Conservation (phyloP, 1,139 yeast species). For the Candida sanyaensis region DNA sequence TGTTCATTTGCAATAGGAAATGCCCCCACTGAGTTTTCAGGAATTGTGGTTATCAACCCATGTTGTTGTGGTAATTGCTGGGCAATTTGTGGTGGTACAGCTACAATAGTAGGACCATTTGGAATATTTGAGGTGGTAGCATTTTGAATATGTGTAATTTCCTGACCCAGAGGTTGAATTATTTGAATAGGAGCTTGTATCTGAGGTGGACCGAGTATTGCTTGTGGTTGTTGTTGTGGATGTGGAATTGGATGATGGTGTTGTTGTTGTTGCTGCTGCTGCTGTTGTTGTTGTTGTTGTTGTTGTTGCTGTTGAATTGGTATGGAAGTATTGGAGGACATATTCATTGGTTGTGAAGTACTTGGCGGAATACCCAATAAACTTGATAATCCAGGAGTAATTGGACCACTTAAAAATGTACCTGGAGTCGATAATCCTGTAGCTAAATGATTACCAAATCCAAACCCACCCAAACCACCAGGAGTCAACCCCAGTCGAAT, state of each 20-base stretch:
- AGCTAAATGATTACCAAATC: slow-evolving; percentile 28
- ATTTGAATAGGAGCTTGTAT: background rate
- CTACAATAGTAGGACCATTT: background rate
- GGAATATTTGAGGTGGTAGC: background rate
- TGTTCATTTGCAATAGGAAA: background rate
- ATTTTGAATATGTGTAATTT: background rate
- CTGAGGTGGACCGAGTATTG: slow-evolving; percentile 1
- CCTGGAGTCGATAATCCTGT: slow-evolving; percentile 51
- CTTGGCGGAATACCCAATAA: slow-evolving; percentile 31
- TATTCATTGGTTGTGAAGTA: slow-evolving; percentile 1
- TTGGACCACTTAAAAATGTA: slow-evolving; percentile 41
- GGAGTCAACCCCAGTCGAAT: slow-evolving; percentile 67
- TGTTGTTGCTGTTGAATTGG: slow-evolving; percentile 8
- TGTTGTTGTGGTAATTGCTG: slow-evolving; percentile 1
- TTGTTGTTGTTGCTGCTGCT: no score
- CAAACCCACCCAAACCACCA: slow-evolving; percentile 34
- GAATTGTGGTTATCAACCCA: slow-evolving; percentile 1
- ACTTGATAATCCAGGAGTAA: slow-evolving; percentile 50
- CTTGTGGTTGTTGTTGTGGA: slow-evolving; percentile 9
- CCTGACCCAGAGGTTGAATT: background rate
- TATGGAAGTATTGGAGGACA: background rate
- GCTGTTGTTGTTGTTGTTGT: slow-evolving; percentile 15
- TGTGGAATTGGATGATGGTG: slow-evolving; percentile 6
- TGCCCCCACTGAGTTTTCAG: background rate
- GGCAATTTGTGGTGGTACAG: background rate